Evolutionary conservation across 805 yeast species (phyloP), one percentile per base, ranked within the genome.

Genomic region (Candida silvatica): DNA sequence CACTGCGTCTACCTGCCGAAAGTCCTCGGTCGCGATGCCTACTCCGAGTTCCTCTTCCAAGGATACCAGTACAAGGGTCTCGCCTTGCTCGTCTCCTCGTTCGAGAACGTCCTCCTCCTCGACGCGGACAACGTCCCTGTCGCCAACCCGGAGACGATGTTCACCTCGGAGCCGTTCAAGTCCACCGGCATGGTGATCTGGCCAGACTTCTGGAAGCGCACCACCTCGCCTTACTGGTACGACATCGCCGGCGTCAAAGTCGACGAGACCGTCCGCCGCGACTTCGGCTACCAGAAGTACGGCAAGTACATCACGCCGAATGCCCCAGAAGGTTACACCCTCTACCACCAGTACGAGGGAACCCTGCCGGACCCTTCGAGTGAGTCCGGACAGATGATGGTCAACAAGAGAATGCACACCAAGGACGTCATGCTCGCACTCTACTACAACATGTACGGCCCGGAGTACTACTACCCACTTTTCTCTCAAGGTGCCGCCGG

Each of bases 161-260:
- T 58, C 23, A 30, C 41, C 2, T 39, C 45, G n/a, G 63, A 66
- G 29, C 71, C 78, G 5, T 77, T 66, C 49, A 35, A 41, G n/a
- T 52, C 62, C 6, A 52, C 59, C 14, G 84, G 85, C 2, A 53
- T 79, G 47, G 62, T 79, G 19, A 61, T 73, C 4, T 79, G 85
- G 86, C 85, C 85, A 1, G 84, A 77, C 52, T 71, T 72, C 40
- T 78, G 85, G 83, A 64, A 69, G 47, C 62, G 85, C 38, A 70
- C 80, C 3, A 74, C 83, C 0, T 63, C 77, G 3, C 83, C 84
- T 6, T 56, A 59, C 29, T 75, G 67, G 44, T 79, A 74, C 49
- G 58, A 67, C 15, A 44, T 48, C 19, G 38, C 46, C 1, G 47
- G 51, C 8, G 36, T 41, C 27, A 24, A 38, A 6, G 20, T 48